These are phyloP conservation scores for Colletotrichum sp. DNA, from an alignment of 2,329 filamentous ascomycete species.

Conservation along the genomic window DNA sequence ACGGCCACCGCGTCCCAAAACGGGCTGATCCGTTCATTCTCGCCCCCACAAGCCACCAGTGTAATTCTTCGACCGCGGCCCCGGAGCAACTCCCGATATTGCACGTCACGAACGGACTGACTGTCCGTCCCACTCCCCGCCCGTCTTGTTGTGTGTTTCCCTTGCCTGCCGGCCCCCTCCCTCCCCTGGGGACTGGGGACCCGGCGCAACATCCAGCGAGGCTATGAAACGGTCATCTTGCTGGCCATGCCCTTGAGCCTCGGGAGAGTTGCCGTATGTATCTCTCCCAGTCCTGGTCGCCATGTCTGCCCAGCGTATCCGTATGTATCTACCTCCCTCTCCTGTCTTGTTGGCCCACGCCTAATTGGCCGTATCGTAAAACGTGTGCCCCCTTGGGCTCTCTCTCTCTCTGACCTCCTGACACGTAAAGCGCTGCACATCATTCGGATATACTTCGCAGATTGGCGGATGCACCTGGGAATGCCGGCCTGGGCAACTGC, in stretches of 20 bases:
- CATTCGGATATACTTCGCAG: neutral
- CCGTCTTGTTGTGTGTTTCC: neutral
- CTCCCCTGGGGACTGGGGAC: neutral
- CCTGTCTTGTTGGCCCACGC: neutral
- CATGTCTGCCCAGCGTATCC: neutral
- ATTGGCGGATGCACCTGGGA: neutral
- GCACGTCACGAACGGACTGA: neutral
- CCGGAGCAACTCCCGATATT: neutral
- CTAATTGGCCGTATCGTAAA: neutral
- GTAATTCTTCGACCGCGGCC: neutral
- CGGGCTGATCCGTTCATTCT: neutral
- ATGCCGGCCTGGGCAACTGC: neutral
- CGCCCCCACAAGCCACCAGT: neutral
- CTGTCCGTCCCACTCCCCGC: neutral
- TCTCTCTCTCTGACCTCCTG: neutral
- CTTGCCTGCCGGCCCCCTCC: neutral
- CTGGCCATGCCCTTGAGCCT: neutral
- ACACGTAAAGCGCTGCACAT: neutral
- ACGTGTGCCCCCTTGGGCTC: neutral
- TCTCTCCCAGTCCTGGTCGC: neutral
- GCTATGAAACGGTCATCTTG: conserved; percentile 1
- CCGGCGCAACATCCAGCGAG: neutral
- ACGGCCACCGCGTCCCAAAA: neutral
- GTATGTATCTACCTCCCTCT: neutral
- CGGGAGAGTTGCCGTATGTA: neutral